Evolutionary conservation across 495 filamentous ascomycete species (phyloP), one percentile per base, ranked within the genome.

Genomic region (Penicillium pulvis): DNA sequence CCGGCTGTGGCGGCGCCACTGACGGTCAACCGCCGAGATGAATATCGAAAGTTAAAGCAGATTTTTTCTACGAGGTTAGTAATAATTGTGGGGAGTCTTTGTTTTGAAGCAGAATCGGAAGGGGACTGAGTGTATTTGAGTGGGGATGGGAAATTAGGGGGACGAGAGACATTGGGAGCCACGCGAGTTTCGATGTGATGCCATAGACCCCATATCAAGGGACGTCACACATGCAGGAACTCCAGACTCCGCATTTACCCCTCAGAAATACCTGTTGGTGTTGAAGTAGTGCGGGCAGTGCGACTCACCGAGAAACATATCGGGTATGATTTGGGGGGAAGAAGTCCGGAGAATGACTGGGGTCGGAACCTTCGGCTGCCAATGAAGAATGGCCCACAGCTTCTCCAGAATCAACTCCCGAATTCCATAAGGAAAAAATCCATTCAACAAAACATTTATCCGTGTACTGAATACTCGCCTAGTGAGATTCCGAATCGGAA

Each of bases 221-320:
- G 16, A 44, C 51, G 39, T 28, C 52, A 41, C 36, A 41, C 36
- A 10, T 44, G n/a, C 1, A 44, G 42, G 42, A 44, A 20, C 53
- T 57, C 56, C 63, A 57, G 59, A 60, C 64, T 67, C 64, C 64
- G 61, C 64, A 67, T 58, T 61, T 56, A 44, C 61, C 58, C 57
- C 58, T 53, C 53, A 35, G 26, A 20, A 49, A 36, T 36, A 42
- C 26, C 39, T 51, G 11, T 42, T 45, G 44, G n/a, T 52, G 35
- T 50, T 35, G 46, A 46, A 51, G 20, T 12, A 42, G 17, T 26
- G 46, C 41, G 58, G 55, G 55, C 48, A 20, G 43, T 35, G 42
- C 45, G 30, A 51, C 52, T 64, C 66, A 69, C 66, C 66, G 66
- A 54, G 45, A 36, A 17, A 60, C 60, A 24, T 42, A 69, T 62